Evolutionary conservation across 768 basidiomycete genomes (phyloP).

Genomic region (Termitomyces eurrhizus): DNA sequence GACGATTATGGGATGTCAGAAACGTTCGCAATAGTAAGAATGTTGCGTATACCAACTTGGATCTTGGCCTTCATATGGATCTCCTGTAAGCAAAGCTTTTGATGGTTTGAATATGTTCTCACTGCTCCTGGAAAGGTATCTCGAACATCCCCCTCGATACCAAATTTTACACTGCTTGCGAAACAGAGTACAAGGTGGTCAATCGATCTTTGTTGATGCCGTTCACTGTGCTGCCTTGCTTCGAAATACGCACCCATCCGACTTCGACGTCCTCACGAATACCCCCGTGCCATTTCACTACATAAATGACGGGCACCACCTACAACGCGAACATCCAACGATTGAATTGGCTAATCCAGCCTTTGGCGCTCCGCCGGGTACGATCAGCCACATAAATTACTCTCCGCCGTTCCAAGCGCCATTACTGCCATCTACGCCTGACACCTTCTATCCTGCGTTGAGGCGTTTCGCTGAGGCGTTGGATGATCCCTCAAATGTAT

Average conservation of each 20-base stretch:
- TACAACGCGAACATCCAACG: conserved; percentile 68
- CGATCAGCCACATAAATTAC: conserved; percentile 77
- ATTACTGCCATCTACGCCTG: conserved; percentile 49
- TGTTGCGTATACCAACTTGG: conserved; percentile 91
- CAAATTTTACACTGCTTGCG: conserved; percentile 90
- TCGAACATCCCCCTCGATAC: conserved; percentile 85
- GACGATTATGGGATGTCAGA: conserved; percentile 83
- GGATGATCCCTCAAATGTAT: conserved; percentile 46
- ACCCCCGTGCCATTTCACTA: conserved; percentile 87
- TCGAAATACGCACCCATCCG: conserved; percentile 37
- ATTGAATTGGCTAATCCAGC: conserved; percentile 51
- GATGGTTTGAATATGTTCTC: not conserved
- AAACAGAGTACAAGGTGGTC: conserved; percentile 79
- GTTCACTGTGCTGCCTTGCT: conserved; percentile 59
- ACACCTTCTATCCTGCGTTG: conserved; percentile 61
- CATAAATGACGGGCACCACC: conserved; percentile 84
- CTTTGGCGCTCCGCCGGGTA: conserved; percentile 15
- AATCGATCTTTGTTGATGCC: conserved; percentile 84
- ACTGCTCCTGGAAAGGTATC: conserved; percentile 55
- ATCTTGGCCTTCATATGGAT: conserved; percentile 91
- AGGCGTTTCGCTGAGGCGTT: conserved; percentile 54
- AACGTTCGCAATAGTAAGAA: conserved; percentile 73
- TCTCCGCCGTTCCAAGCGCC: conserved; percentile 95
- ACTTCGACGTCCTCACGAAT: conserved; percentile 55
- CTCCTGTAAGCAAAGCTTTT: conserved; percentile 56